Evolutionary conservation across 768 basidiomycete species (phyloP), one percentile per base, ranked within the genome.

Genomic region (Naganishia onofrii): DNA sequence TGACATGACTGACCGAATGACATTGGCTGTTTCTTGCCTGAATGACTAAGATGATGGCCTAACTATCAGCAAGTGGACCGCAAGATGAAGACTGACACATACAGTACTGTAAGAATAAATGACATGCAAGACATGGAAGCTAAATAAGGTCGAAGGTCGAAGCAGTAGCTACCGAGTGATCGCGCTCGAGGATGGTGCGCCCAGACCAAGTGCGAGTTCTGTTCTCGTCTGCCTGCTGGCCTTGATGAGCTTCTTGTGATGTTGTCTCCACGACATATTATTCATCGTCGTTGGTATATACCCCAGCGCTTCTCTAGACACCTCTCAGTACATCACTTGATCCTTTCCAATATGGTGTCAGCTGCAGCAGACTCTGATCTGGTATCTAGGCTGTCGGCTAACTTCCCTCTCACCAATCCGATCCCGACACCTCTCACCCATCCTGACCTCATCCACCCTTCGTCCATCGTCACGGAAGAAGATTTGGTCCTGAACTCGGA

Each of bases 401-500:
- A 85, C 55, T 93, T 98, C 77, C 93, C 95, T 1, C 83, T 99
- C 72, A 91, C 94, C 4, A 85, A 86, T 66, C 95, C 95, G 21
- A 82, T 89, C 65, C 95, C 95, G 17, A 89, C 86, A 1, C 93
- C 93, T 7, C 82, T 85, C 53, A 90, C 89, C 0, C 87, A 93
- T 76, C 85, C 90, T 9, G 84, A 88, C 70, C 85, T 98, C 70
- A 84, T 98, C 74, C 83, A 87, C 8, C 81, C 87, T 48, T 85
- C 87, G 65, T 93, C 97, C 80, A 79, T 96, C 36, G 85, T 89
- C 74, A 88, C 92, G 56, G 95, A 96, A 83, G 95, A 98, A 81
- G 94, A 98, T 82, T 86, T 98, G 8, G 83, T 93, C 44, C 86
- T 92, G 71, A 97, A 97, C 80, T 91, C 93, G 12, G 85, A 86